Evolutionary conservation across 306 rosid species (phyloP), one percentile per base, ranked within the genome.

Genomic region (Morella rubra): DNA sequence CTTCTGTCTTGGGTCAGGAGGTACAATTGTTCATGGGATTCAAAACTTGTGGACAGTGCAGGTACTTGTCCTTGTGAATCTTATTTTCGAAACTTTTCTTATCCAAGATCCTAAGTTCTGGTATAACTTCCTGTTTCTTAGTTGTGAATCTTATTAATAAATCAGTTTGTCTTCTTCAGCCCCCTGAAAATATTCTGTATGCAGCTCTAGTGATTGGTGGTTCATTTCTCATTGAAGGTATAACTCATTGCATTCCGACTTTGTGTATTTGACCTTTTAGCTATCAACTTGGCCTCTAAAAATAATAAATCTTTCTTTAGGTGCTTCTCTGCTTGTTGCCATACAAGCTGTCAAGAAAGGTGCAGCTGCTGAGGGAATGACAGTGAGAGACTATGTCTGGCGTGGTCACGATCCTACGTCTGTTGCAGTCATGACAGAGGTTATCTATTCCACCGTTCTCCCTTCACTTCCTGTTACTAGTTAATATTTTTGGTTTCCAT

Each of bases 361-460:
- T 75, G 99, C 98, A 74, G 96, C 93, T 41, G 84, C 88, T 32
- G 98, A 96, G 89, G 99, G 98, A 78, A 92, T 96, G 99, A 96
- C 66, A 78, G 75, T 92, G 82, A 84, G 91, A 81, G 99, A 96
- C 87, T 96, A 85, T 82, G 51, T 96, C 24, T 96, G 98, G 99
- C 98, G 97, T 44, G 99, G 98, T 77, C 98, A 96, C 77, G 98
- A 96, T 82, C 98, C 99, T 79, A 96, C 99, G 55, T 89, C 98
- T 59, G 98, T 96, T 85, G 99, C 99, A 20, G 99, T 96, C 76
- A 96, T 96, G 99, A 91, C 98, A 32, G 99, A 96, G 98, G 98
- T 96, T 81, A 82, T 75, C 41, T 49, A 3, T 69, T 19, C 46
- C 62, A 65, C 68, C 76, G 32, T 20, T 40, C 6, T 72, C 14